phyloP scores from a whole-genome alignment of 179 eudicot species.

The Monotropa hypopitys region DNA sequence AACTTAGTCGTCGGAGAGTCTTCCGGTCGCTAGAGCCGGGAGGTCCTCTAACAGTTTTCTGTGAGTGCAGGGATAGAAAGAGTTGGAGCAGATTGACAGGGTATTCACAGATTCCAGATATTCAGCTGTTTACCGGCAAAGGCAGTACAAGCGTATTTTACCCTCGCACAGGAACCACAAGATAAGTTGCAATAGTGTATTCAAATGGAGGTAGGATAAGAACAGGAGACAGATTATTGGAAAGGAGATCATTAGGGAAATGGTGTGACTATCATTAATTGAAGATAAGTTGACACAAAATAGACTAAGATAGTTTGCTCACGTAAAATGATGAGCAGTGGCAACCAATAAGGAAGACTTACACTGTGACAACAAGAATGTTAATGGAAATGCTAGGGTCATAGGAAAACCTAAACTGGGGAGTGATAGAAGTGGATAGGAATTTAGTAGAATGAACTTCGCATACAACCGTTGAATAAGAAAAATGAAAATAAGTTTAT shows the following conservation, averaged over 20 bases:
- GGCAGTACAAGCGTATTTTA: no score
- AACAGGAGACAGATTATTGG: not conserved
- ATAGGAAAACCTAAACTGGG: not conserved
- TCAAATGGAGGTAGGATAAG: not conserved
- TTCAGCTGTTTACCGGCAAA: no score
- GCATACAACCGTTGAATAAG: not conserved
- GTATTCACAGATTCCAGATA: no score
- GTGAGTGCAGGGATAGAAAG: no score
- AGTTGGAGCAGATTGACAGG: no score
- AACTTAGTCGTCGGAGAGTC: no score
- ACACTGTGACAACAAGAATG: not conserved
- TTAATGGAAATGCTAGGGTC: not conserved
- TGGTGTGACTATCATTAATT: not conserved
- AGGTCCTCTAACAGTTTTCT: no score
- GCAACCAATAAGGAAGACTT: not conserved
- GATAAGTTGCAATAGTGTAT: no score
- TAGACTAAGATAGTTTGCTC: not conserved
- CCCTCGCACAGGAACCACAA: no score
- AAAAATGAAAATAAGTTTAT: not conserved
- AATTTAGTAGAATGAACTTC: not conserved
- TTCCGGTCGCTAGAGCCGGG: no score
- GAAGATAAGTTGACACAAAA: not conserved
- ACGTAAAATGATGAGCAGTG: not conserved
- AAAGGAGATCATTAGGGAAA: not conserved
- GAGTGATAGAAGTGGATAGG: not conserved